Evolutionary conservation across 352 stramenopile species (phyloP).

Genomic region (Globisporangium carolinianum): DNA sequence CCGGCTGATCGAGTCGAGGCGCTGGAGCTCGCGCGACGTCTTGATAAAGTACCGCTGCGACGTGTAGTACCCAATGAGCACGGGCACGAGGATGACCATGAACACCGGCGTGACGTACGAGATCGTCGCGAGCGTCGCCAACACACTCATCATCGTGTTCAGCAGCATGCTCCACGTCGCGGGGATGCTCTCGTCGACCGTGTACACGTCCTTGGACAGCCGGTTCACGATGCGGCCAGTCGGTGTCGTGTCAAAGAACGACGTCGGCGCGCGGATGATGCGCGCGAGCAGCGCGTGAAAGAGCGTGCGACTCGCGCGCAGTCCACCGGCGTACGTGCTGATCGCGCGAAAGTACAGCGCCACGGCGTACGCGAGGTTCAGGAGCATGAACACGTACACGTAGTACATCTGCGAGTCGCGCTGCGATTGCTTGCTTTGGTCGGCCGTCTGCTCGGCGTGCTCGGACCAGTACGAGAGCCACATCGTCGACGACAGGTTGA

Average conservation of each 20-base stretch:
- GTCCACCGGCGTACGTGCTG: conserved; percentile 42
- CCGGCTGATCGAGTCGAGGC: conserved; percentile 91
- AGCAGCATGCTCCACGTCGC: conserved; percentile 63
- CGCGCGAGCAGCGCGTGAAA: conserved; percentile 76
- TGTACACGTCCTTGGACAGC: conserved; percentile 75
- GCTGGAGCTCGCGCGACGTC: conserved; percentile 90
- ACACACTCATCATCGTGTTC: conserved; percentile 60
- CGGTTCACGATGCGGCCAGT: conserved; percentile 74
- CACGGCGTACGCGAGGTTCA: conserved; percentile 57
- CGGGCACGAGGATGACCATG: conserved; percentile 73
- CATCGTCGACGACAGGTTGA: conserved; percentile 70
- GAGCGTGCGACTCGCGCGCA: conserved; percentile 50
- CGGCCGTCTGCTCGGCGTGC: conserved; percentile 18
- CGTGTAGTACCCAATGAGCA: conserved; percentile 57
- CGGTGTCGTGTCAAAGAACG: conserved; percentile 82
- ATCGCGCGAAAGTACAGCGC: conserved; percentile 56
- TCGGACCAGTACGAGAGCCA: conserved; percentile 90
- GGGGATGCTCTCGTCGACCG: conserved; percentile 65
- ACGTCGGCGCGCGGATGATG: conserved; percentile 79
- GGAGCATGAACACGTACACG: conserved; percentile 71
- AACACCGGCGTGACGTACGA: conserved; percentile 65
- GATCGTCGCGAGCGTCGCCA: conserved; percentile 57
- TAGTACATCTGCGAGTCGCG: conserved; percentile 65
- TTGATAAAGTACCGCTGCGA: conserved; percentile 92
- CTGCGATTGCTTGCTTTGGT: conserved; percentile 2